Evolutionary conservation across 805 yeast species (phyloP), one percentile per base, ranked within the genome.

Genomic region (Saccharomycopsis sp.): DNA sequence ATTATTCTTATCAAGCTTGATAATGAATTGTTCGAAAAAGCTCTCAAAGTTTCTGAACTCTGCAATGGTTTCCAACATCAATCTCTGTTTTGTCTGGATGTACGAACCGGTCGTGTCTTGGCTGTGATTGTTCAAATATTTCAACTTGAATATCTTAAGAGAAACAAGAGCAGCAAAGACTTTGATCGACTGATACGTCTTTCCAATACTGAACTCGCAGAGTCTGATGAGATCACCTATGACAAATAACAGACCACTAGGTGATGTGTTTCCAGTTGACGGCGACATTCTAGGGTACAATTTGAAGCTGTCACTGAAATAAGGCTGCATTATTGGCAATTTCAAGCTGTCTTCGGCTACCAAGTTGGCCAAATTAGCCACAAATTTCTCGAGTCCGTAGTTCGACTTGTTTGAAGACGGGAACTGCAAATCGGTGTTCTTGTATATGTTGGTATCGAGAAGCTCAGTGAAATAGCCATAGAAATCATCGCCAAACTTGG

Each of bases 131-230:
- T 41, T 58, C n/a, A 15, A 17, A 7, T 47, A 24, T 3, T 50
- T 41, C n/a, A 51, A 54, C 20, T 53, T 24, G 15, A 38, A 23
- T 15, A 61, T 56, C 25, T 58, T 61, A 24, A 57, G 44, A 17
- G 42, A 52, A 2, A 61, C 25, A 12, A 56, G 41, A 35, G 55
- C 52, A 20, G 47, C 22, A 34, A 42, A 55, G 17, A 57, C 25
- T 35, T 56, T 56, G 14, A 59, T 56, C 17, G 64, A 61, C 47
- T 58, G 64, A 41, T 56, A 61, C 15, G 61, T 58, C 35, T 56
- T 56, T 8, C 56, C 25, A 15, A 61, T 41, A 14, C 52, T 50
- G 42, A 19, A 54, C 19, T 61, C 59, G 8, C 49, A 34, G 24
- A 61, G 54, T 19, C 44, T 22, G 14, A 38, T 53, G 12, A 61